These are phyloP conservation scores for Trapa incisa DNA, from an alignment of 345 rosid species.

Conservation along the genomic window DNA sequence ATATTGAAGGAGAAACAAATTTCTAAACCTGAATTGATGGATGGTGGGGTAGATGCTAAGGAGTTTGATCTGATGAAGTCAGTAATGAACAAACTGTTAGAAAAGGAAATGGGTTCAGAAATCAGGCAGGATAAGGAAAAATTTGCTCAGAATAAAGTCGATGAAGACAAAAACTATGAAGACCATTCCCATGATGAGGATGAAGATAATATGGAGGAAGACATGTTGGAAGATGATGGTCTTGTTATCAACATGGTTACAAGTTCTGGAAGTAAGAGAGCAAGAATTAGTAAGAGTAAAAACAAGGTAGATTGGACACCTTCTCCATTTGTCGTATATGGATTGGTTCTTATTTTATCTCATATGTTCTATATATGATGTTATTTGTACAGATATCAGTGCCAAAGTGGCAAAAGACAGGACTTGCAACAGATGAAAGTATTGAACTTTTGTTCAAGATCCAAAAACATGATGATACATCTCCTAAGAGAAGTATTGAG, in stretches of 20 bases:
- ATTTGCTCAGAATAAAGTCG: constrained; percentile 16
- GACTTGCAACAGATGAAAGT: constrained; percentile 15
- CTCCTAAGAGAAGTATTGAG: constrained; percentile 25
- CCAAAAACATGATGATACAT: background rate
- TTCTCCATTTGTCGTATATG: background rate
- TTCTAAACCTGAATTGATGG: constrained; percentile 19
- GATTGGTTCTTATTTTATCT: constrained; percentile 2
- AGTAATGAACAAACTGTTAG: constrained; percentile 61
- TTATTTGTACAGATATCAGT: constrained; percentile 26
- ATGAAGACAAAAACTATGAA: constrained; percentile 11
- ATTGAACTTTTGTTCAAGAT: constrained; percentile 12
- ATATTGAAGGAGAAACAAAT: constrained; percentile 16
- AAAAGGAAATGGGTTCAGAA: constrained; percentile 23
- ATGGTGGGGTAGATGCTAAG: constrained; percentile 32
- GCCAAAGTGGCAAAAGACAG: constrained; percentile 9
- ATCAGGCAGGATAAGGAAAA: constrained; percentile 1
- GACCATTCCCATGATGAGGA: too few relatives aligned
- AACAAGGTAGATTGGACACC: background rate
- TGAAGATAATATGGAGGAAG: constrained; percentile 15
- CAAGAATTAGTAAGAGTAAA: background rate
- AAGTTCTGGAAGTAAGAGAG: background rate
- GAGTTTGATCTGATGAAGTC: constrained; percentile 63
- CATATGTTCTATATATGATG: constrained; percentile 4
- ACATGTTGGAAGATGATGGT: constrained; percentile 22
- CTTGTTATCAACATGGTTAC: constrained; percentile 42